Conservation (phyloP, 1,139 yeast genomes). For the Saccharomyces hybrid region DNA sequence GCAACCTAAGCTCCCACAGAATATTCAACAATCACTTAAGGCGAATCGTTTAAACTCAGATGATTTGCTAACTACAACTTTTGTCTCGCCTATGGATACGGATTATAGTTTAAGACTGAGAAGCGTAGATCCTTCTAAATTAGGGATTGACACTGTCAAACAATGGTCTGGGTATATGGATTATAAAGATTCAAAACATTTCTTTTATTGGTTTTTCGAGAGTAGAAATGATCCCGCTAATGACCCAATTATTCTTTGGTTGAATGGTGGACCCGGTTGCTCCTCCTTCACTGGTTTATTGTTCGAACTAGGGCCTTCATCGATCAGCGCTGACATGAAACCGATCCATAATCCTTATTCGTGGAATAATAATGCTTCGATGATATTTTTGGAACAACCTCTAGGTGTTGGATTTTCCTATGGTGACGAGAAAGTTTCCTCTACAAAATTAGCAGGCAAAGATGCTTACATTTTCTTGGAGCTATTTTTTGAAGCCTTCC, state of each 20-base stretch:
- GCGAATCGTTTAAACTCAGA: neutral
- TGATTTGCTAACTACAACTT: neutral
- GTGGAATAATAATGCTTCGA: constrained; percentile 86
- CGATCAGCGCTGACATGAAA: constrained; percentile 52
- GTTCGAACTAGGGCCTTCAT: constrained; percentile 84
- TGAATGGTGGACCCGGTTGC: constrained; percentile 91
- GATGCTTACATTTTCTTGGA: constrained; percentile 90
- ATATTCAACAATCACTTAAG: neutral
- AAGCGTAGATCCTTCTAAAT: constrained; percentile 16
- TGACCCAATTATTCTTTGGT: constrained; percentile 83
- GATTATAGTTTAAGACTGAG: constrained; percentile 17
- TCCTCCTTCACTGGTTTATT: constrained; percentile 85
- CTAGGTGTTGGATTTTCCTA: constrained; percentile 90
- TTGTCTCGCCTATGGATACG: constrained; percentile 10
- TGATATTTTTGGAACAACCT: constrained; percentile 90
- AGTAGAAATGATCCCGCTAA: constrained; percentile 80
- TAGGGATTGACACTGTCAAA: constrained; percentile 38
- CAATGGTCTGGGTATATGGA: constrained; percentile 88
- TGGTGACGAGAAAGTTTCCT: constrained; percentile 49
- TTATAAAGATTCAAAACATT: constrained; percentile 74
- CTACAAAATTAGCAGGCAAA: constrained; percentile 82
- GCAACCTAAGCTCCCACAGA: constrained; percentile 4
- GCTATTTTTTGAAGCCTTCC: constrained; percentile 85
- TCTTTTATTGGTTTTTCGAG: constrained; percentile 81
- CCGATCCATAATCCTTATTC: constrained; percentile 72